Conservation (phyloP, 2,329 filamentous ascomycete genomes). For the Podosphaera fusca region DNA sequence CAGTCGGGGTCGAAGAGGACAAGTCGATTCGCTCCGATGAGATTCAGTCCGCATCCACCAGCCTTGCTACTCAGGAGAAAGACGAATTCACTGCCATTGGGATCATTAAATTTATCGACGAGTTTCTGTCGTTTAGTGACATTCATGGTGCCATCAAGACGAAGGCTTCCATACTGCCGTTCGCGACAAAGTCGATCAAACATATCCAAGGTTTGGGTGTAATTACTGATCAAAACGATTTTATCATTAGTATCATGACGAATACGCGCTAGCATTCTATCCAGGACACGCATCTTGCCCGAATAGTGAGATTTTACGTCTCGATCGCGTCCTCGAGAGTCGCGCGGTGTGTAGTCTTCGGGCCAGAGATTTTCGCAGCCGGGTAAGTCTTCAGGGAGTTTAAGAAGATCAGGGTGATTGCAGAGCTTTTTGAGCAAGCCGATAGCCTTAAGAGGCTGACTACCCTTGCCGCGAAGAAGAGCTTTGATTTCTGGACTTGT, state of each 20-base stretch:
- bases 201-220: constrained; percentile 84
- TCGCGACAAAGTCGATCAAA: constrained; percentile 78
- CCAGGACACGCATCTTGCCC: constrained; percentile 95
- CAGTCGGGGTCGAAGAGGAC: constrained; percentile 94
- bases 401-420: constrained; percentile 87
- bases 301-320: constrained; percentile 93
- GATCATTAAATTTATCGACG: constrained; percentile 94
- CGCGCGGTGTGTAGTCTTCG: constrained; percentile 71
- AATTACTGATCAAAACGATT: constrained; percentile 96
- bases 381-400: constrained; percentile 60
- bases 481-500: constrained; percentile 86
- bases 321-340: constrained; percentile 66
- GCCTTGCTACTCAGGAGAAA: constrained; percentile 95
- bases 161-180: constrained; percentile 62
- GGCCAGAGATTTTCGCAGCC: constrained; percentile 67
- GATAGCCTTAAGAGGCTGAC: constrained; percentile 89
- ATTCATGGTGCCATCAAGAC: constrained; percentile 92
- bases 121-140: constrained; percentile 93
- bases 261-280: constrained; percentile 90
- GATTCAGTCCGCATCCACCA: constrained; percentile 84
- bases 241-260: constrained; percentile 95
- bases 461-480: constrained; percentile 76
- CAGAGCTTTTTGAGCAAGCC: constrained; percentile 94
- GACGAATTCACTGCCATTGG: constrained; percentile 69
- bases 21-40: constrained; percentile 83